Percentiles rank a stretch among this genome's conserved stretches.
Conservation (phyloP, 176 grass and related monocot genomes). For the Aegilops sharonensis region DNA sequence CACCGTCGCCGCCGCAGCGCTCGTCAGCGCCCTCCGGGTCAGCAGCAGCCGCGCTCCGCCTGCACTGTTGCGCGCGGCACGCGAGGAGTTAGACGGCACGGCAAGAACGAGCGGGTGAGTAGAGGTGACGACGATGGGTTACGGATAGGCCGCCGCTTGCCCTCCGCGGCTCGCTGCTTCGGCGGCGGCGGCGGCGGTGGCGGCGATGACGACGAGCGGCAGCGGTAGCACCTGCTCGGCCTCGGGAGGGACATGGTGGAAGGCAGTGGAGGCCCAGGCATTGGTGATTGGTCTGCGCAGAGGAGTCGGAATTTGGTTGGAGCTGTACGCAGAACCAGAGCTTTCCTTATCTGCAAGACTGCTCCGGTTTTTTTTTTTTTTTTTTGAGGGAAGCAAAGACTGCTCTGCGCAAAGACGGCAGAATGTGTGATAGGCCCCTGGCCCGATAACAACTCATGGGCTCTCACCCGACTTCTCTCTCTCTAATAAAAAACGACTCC, state of each 20-base stretch:
- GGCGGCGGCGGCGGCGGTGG: not conserved
- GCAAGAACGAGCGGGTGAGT: not conserved
- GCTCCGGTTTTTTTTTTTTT: no score
- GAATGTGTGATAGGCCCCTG: no score
- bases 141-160: constrained; percentile 12
- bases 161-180: constrained; percentile 10
- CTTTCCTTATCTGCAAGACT: not conserved
- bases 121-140: not conserved
- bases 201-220: not conserved
- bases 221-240: constrained; percentile 35
- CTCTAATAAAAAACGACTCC: no score
- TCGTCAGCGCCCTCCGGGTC: constrained; percentile 41
- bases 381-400: not conserved
- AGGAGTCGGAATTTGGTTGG: not conserved
- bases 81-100: no score
- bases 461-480: no score
- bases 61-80: constrained; percentile 57
- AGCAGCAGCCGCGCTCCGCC: constrained; percentile 26
- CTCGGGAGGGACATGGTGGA: constrained; percentile 33
- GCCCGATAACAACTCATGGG: no score
- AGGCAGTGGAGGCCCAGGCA: constrained; percentile 9
- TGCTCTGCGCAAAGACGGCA: not conserved
- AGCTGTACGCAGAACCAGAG: not conserved
- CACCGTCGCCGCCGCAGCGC: not conserved
- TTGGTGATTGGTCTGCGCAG: not conserved